Evolutionary conservation across 2,329 filamentous ascomycete genomes (phyloP), one percentile per base, ranked within the genome.

Genomic region (Aspergillus ustus): DNA sequence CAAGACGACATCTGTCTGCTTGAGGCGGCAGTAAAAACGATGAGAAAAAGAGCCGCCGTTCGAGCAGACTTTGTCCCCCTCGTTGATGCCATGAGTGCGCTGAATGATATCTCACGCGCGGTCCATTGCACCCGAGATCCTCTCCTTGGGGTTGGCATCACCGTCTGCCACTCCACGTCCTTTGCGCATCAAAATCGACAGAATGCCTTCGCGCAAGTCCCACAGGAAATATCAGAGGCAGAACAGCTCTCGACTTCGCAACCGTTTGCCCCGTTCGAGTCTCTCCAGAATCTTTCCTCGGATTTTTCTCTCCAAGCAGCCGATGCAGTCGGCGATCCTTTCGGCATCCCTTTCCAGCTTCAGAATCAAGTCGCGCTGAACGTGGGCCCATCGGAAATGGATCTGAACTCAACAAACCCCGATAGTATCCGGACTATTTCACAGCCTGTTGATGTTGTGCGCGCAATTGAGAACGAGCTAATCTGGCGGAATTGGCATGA

Each of bases 401-500:
- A 7, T 9, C 34, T 40, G 11, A 40, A 40, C 34, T 40, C 34
- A 4, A 40, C 34, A 13, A 40, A 40, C 15, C 3, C 5, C 34
- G 34, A 40, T 40, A 15, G 34, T 5, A 40, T 5, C 11, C 56
- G 17, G 48, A 40, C 37, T 11, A 25, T 52, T 8, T 31, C 56
- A 7, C 28, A 59, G 3, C 57, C 57, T 15, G 25, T 59, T 8
- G 57, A 59, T 20, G 37, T 59, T 20, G 57, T 59, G 22, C 28
- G 50, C n/a, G 57, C 50, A 11, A 48, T 59, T 7, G 57, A 59
- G 40, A 49, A 31, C 2, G 57, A 59, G 29, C 29, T 59, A 17
- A 43, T 43, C 13, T 59, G 57, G 57, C 22, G 57, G 2, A 52
- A 59, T 22, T 59, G 57, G 57, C 57, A 59, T 22, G 57, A 59